Conservation (phyloP, 495 filamentous ascomycete species). For the Pyrenopolyporus hunteri region DNA sequence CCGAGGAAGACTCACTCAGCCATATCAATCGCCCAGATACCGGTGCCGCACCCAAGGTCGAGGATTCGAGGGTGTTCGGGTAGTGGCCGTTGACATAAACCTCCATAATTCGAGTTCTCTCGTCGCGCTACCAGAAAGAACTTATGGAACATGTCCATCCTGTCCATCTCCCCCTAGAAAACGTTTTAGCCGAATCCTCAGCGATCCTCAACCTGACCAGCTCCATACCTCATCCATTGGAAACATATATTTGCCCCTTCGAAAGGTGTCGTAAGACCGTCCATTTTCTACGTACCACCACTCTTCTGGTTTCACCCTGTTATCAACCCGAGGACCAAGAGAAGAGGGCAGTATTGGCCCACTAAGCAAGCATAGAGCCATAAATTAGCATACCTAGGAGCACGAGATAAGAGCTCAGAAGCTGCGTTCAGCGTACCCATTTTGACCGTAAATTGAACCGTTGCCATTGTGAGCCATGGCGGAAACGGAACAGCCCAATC, state of each 20-base stretch:
- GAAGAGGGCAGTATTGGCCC: slow-evolving; percentile 22
- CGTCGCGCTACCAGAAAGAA: slow-evolving; percentile 71
- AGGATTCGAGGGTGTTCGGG: slow-evolving; percentile 61
- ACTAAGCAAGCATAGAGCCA: slow-evolving; percentile 1
- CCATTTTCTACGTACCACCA: slow-evolving; percentile 61
- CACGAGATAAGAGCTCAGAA: slow-evolving; percentile 16
- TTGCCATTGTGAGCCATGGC: slow-evolving; percentile 41
- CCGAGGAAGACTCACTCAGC: slow-evolving; percentile 65
- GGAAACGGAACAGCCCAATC: slow-evolving; percentile 27
- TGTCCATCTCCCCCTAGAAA: slow-evolving; percentile 68
- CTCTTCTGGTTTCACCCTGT: slow-evolving; percentile 38
- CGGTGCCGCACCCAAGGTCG: slow-evolving; percentile 87
- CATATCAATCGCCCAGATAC: slow-evolving; percentile 91
- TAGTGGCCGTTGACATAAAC: slow-evolving; percentile 36
- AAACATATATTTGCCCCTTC: slow-evolving; percentile 65
- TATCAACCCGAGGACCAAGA: slow-evolving; percentile 33
- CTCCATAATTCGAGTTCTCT: slow-evolving; percentile 53
- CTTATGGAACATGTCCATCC: slow-evolving; percentile 80
- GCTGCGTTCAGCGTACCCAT: slow-evolving; percentile 26
- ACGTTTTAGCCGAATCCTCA: slow-evolving; percentile 33
- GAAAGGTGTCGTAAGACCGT: slow-evolving; percentile 61
- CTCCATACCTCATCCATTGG: slow-evolving; percentile 64
- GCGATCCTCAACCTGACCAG: not conserved
- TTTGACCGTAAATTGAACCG: slow-evolving; percentile 32
- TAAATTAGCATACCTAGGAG: slow-evolving; percentile 26